Conservation (phyloP, 192 early-diverging fungal species). For the Geranomyces michiganensis region DNA sequence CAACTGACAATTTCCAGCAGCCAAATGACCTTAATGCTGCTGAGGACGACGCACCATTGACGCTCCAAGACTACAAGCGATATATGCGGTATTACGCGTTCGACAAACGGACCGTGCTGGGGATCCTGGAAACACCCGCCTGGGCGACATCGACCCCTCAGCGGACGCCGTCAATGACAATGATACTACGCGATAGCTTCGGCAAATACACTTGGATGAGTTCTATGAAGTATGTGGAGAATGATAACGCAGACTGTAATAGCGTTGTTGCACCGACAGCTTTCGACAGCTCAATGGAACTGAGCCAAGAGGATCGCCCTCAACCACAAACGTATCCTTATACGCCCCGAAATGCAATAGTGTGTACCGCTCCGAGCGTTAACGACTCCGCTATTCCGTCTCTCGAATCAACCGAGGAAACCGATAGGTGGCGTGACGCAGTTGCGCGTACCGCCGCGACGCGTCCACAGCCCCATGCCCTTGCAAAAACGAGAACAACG, state of each 20-base stretch:
- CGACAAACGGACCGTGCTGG: conserved; percentile 68
- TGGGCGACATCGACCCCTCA: conserved; percentile 29
- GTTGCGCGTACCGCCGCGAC: conserved; percentile 1
- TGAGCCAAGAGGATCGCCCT: neutral
- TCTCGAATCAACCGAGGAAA: conserved; percentile 15
- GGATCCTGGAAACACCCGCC: conserved; percentile 64
- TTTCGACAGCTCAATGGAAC: neutral
- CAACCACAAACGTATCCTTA: conserved; percentile 34
- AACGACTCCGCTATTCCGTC: conserved; percentile 41
- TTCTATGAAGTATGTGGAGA: conserved; percentile 55
- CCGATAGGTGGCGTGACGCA: conserved; percentile 16
- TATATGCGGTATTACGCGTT: conserved; percentile 70
- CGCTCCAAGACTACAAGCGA: conserved; percentile 32
- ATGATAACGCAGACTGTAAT: neutral
- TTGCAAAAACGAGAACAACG: neutral
- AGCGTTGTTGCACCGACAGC: neutral
- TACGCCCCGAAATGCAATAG: conserved; percentile 22
- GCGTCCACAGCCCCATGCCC: neutral
- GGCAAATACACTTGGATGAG: conserved; percentile 74
- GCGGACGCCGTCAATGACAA: conserved; percentile 52
- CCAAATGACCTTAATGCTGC: too few relatives aligned
- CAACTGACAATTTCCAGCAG: neutral
- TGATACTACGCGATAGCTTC: conserved; percentile 68
- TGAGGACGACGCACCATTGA: neutral
- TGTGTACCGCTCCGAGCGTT: conserved; percentile 21